Conservation (phyloP, 2,329 filamentous ascomycete genomes). For the Dothistroma septosporum region DNA sequence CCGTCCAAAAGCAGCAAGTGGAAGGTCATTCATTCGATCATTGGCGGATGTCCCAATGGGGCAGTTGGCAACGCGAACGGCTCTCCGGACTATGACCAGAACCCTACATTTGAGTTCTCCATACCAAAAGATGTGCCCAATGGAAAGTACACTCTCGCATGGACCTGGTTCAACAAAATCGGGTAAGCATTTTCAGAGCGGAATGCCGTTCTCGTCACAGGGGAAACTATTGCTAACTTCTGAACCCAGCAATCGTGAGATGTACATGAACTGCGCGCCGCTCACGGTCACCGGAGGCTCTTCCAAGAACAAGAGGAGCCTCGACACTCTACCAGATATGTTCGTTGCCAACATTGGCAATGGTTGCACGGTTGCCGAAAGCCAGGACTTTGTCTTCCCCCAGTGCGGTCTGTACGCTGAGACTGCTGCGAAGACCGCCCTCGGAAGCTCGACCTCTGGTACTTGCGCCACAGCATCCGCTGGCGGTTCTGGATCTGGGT, state of each 20-base stretch:
- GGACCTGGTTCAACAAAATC: conserved; percentile 90
- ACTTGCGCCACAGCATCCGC: conserved; percentile 9
- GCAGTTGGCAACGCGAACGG: conserved; percentile 39
- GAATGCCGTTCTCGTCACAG: neutral
- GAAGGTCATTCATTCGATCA: conserved; percentile 85
- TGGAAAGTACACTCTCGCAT: conserved; percentile 74
- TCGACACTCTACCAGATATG: conserved; percentile 63
- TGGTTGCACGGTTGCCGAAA: conserved; percentile 52
- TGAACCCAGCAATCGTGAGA: conserved; percentile 66
- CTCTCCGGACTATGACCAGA: conserved; percentile 18
- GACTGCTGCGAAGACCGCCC: conserved; percentile 13
- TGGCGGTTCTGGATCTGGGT: conserved; percentile 8
- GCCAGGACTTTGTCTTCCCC: conserved; percentile 55
- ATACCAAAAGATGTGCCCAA: conserved; percentile 69
- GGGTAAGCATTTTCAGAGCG: conserved; percentile 35
- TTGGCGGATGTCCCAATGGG: conserved; percentile 80
- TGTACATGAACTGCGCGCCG: conserved; percentile 95
- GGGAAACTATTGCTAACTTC: neutral
- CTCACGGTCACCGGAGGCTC: conserved; percentile 56
- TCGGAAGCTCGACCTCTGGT: conserved; percentile 12
- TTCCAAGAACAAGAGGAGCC: conserved; percentile 42
- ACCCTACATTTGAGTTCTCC: conserved; percentile 61
- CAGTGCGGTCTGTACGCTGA: conserved; percentile 50
- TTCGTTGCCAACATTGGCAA: conserved; percentile 59
- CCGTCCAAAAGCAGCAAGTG: conserved; percentile 66